These are phyloP conservation scores for Penicillium sp. DNA, from an alignment of 2,329 filamentous ascomycete species.

Conservation along the genomic window DNA sequence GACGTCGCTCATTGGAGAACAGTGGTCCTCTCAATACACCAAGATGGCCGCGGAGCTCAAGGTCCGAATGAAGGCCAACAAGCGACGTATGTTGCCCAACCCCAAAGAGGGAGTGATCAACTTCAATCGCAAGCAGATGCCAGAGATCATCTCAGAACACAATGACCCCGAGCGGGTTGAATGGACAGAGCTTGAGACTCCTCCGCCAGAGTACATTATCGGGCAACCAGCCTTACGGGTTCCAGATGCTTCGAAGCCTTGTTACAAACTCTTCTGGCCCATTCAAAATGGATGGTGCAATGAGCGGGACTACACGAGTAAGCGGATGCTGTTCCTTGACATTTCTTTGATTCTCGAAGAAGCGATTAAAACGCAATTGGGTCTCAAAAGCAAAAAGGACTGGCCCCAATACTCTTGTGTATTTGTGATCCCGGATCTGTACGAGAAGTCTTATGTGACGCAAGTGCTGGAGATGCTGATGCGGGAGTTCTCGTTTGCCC, in stretches of 20 bases:
- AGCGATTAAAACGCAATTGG: slow-evolving; percentile 83
- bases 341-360: slow-evolving; percentile 86
- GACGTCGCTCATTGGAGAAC: slow-evolving; percentile 11
- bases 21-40: slow-evolving; percentile 71
- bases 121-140: slow-evolving; percentile 83
- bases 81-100: slow-evolving; percentile 94
- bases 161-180: slow-evolving; percentile 94
- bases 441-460: slow-evolving; percentile 91
- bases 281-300: slow-evolving; percentile 86
- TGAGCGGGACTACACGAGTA: slow-evolving; percentile 82
- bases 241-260: slow-evolving; percentile 84
- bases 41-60: slow-evolving; percentile 88
- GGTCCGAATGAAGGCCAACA: slow-evolving; percentile 87
- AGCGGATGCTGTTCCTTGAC: slow-evolving; percentile 82
- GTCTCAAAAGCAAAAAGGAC: slow-evolving; percentile 75
- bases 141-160: slow-evolving; percentile 88
- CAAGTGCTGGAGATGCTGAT: slow-evolving; percentile 83
- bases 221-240: slow-evolving; percentile 84
- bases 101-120: slow-evolving; percentile 95
- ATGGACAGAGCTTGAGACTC: slow-evolving; percentile 80
- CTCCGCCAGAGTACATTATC: slow-evolving; percentile 78
- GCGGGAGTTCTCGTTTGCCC: slow-evolving; percentile 85
- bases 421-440: slow-evolving; percentile 95
- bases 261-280: slow-evolving; percentile 93
- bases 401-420: slow-evolving; percentile 94